phyloP scores from a whole-genome alignment of 805 yeast species.

The Metschnikowia lachancei region DNA sequence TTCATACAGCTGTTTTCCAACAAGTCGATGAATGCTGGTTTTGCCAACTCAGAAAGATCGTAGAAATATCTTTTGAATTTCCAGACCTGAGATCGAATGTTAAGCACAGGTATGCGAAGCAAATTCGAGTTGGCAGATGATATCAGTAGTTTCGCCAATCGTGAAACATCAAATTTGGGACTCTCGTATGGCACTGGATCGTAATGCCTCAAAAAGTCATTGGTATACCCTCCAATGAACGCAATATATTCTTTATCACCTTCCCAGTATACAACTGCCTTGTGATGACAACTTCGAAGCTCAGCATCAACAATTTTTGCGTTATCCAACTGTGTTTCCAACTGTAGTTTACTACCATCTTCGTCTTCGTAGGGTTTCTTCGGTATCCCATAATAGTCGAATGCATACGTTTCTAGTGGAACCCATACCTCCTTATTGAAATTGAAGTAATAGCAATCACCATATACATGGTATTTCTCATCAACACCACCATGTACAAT shows the following conservation, averaged over 20 bases:
- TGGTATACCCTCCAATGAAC: conserved; percentile 40
- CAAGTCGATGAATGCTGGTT: conserved; percentile 24
- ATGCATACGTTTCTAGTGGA: conserved; percentile 31
- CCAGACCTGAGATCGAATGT: conserved; percentile 42
- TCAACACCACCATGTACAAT: conserved; percentile 43
- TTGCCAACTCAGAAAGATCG: conserved; percentile 23
- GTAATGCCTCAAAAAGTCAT: conserved; percentile 35
- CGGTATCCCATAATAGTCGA: conserved; percentile 32
- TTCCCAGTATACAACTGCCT: conserved; percentile 32
- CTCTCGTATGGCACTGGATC: conserved; percentile 31
- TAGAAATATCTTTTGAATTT: conserved; percentile 34
- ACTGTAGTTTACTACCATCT: conserved; percentile 19
- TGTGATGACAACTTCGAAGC: conserved; percentile 42
- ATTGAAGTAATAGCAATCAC: conserved; percentile 34
- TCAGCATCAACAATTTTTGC: conserved; percentile 40
- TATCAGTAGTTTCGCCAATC: conserved; percentile 31
- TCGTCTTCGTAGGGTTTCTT: conserved; percentile 34
- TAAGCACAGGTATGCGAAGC: conserved; percentile 35
- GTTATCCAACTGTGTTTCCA: conserved; percentile 26
- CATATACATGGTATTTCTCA: conserved; percentile 27
- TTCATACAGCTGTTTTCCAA: conserved; percentile 22
- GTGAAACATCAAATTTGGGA: conserved; percentile 35
- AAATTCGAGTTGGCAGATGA: conserved; percentile 27
- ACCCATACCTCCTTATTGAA: conserved; percentile 38
- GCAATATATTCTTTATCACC: conserved; percentile 36